phyloP scores from a whole-genome alignment of 2,329 filamentous ascomycete genomes.

The Trichoderma koningii region DNA sequence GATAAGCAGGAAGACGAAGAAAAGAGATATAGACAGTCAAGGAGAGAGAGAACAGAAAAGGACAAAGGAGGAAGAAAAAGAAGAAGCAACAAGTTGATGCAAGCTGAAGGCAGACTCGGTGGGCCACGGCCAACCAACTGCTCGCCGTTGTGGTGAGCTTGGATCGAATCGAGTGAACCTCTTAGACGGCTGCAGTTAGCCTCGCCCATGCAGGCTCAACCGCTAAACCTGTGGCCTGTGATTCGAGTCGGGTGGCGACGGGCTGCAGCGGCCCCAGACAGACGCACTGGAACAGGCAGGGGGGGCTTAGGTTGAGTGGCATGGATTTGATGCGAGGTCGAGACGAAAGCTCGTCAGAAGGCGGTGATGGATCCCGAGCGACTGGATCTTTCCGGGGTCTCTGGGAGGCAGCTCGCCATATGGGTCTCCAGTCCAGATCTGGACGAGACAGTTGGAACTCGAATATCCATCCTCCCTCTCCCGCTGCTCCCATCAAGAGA shows the following conservation, averaged over 20 bases:
- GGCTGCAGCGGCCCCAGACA: neutral
- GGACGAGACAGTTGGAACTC: too few species aligned
- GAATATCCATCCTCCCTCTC: neutral
- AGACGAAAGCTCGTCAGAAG: too few species aligned
- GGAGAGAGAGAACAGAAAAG: neutral
- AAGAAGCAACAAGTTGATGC: neutral
- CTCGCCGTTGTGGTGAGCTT: neutral
- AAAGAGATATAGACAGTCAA: too few species aligned
- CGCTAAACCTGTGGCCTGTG: slow-evolving; percentile 25
- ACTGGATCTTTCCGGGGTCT: neutral
- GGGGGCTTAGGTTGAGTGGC: too few species aligned
- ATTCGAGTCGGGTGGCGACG: slow-evolving; percentile 26
- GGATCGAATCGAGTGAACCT: too few species aligned
- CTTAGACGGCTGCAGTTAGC: slow-evolving; percentile 23
- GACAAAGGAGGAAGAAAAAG: neutral
- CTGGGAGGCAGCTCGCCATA: slow-evolving; percentile 8
- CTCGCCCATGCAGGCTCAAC: slow-evolving; percentile 19
- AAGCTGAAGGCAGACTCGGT: slow-evolving; percentile 26
- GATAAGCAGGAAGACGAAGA: neutral
- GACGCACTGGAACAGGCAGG: neutral
- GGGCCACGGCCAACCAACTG: slow-evolving; percentile 3
- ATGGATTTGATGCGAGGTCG: too few species aligned
- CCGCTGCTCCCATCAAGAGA: neutral
- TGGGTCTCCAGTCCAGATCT: neutral
- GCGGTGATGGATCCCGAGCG: too few species aligned